Evolutionary conservation across 2,329 filamentous ascomycete genomes (phyloP).

Genomic region (Fusarium robinianum): DNA sequence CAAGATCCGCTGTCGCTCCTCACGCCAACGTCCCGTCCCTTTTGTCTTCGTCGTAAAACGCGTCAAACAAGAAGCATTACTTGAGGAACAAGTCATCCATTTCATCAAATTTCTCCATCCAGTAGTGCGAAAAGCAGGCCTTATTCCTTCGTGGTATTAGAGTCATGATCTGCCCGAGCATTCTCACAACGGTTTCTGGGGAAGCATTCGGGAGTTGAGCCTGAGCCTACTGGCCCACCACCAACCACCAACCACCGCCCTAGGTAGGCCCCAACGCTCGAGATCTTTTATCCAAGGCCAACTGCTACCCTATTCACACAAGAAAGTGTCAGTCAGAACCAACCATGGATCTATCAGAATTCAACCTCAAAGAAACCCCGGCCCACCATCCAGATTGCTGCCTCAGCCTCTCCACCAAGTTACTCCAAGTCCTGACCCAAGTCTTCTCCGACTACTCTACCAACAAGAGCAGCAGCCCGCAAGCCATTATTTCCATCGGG

Average conservation of each 20-base stretch:
- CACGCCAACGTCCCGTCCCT: slow-evolving; percentile 44
- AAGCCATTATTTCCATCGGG: slow-evolving; percentile 37
- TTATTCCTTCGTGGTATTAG: no score
- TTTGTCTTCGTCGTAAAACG: slow-evolving; percentile 43
- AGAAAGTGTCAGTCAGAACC: no score
- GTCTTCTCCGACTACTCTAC: slow-evolving; percentile 4
- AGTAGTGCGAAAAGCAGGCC: no score
- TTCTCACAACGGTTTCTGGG: no score
- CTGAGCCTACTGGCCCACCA: no score
- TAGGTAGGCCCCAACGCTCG: no score
- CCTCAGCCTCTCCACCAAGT: slow-evolving; percentile 34
- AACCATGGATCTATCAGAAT: slow-evolving; percentile 23
- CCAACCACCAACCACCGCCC: no score
- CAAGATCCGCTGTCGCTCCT: slow-evolving; percentile 50
- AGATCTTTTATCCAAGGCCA: no score
- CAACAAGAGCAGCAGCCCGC: neutral
- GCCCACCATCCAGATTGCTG: slow-evolving; percentile 38
- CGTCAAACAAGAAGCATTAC: slow-evolving; percentile 51
- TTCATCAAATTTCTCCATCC: no score
- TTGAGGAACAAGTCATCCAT: slow-evolving; percentile 38
- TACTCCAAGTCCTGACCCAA: slow-evolving; percentile 27
- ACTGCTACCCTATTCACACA: no score
- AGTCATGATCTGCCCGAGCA: no score
- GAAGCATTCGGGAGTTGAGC: no score
- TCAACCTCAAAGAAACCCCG: slow-evolving; percentile 17